Percentiles rank a stretch among this genome's conserved stretches.
Evolutionary conservation across 305 asterid genomes (phyloP).

Genomic region (Fraxinus velutina): DNA sequence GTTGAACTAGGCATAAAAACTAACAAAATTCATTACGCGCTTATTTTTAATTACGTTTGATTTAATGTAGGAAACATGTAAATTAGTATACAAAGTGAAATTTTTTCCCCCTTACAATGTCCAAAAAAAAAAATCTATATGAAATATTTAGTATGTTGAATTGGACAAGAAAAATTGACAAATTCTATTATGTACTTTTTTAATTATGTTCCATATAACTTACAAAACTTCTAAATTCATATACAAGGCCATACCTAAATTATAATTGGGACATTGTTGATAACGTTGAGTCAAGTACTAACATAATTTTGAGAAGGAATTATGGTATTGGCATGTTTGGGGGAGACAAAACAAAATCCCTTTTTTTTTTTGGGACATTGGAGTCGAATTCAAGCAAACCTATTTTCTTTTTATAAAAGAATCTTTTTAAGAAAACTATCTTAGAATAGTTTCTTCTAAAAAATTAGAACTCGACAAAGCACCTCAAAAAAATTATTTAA

Average conservation of each 20-base stretch:
- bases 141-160: background rate
- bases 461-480: background rate
- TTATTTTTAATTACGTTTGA: background rate
- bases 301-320: background rate
- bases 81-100: too few species aligned
- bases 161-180: background rate
- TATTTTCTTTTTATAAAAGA: background rate
- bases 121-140: background rate
- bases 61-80: background rate
- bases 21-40: background rate
- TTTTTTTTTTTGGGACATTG: background rate
- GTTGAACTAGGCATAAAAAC: background rate
- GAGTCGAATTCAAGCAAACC: conserved; percentile 17
- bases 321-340: background rate
- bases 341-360: background rate
- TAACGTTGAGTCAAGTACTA: background rate
- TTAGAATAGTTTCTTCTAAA: too few species aligned
- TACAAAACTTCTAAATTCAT: background rate
- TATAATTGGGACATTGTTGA: background rate
- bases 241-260: background rate
- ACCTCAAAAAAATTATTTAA: too few species aligned
- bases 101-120: too few species aligned
- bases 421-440: too few species aligned
- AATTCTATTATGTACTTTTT: background rate
- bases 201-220: background rate